Base-by-base conservation (phyloP, 1,284 basidiomycete species). In the Puccinia hordei region DNA sequence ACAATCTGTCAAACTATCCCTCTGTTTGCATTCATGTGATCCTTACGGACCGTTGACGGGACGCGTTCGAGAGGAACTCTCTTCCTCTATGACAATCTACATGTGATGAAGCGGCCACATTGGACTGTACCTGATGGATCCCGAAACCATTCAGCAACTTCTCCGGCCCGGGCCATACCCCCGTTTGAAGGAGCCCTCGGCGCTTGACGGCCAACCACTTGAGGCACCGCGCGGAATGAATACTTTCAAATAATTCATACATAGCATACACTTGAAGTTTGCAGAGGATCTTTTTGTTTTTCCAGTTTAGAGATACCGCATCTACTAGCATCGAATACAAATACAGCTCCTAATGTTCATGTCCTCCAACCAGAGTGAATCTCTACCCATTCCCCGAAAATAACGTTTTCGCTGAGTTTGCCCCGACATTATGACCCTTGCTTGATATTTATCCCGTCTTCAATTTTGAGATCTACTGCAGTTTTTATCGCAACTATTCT, bases 11-110 rank as follows among this genome's bases (percentile, higher is more conserved):
- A 66, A 44, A 66, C 22, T 19, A 63, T 63, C 61, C 35, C 33
- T 63, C 61, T 63, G 33, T 63, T 41, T 63, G 35, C 35, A 35
- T 63, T n/a, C 61, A 38, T 44, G 63, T 66, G 63, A 9, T 66
- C 41, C 8, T 66, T n/a, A 44, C 41, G 63, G 63, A 66, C 63
- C 38, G 63, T 46, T 27, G 35, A 41, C 63, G 63, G 63, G 63
- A 66, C 63, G 63, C 63, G 63, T 66, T 66, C 63, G 63, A 66
- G 63, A 46, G 8, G 2, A 41, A 66, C 17, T 41, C 38, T 44
- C 30, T 66, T 35, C 22, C 15, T 12, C 35, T 35, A 35, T 41
- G 33, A 41, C 35, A 38, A 41, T 63, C 61, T 41, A 63, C 61
- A 41, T 63, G 12, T 63, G 61, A 38, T 63, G 61, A 63, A 63